A percentile compares a stretch with the other conserved stretches of the same genome.
phyloP scores from a whole-genome alignment of 2,329 filamentous ascomycete species.

The Plenodomus lindquistii region DNA sequence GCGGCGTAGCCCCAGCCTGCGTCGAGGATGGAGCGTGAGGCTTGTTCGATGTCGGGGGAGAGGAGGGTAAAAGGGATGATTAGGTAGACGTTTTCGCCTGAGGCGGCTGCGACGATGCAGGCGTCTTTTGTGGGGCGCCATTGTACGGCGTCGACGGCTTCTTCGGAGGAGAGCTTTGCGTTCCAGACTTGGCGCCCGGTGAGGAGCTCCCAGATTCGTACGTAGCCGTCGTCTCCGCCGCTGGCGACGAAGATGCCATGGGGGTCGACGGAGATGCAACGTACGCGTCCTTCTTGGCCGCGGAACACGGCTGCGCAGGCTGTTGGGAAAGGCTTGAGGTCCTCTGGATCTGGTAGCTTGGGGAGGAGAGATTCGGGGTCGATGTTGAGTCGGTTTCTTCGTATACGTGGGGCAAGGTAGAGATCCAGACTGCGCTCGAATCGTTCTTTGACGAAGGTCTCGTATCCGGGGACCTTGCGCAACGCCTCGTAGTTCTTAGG shows the following conservation, averaged over 20 bases:
- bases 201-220: constrained; percentile 85
- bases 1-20: constrained; percentile 94
- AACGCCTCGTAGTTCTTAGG: constrained; percentile 81
- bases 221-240: constrained; percentile 91
- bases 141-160: constrained; percentile 81
- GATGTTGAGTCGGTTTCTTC: constrained; percentile 94
- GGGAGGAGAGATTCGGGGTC: constrained; percentile 91
- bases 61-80: constrained; percentile 70
- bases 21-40: constrained; percentile 77
- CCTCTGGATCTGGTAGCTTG: constrained; percentile 89
- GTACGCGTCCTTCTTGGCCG: constrained; percentile 86
- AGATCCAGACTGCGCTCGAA: constrained; percentile 95
- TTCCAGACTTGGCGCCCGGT: constrained; percentile 89
- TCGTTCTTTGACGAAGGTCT: constrained; percentile 87
- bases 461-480: constrained; percentile 90
- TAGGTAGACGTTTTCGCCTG: constrained; percentile 83
- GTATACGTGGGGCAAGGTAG: constrained; percentile 88
- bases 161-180: constrained; percentile 73
- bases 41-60: constrained; percentile 72
- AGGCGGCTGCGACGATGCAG: constrained; percentile 79
- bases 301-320: constrained; percentile 83
- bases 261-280: constrained; percentile 82
- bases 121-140: constrained; percentile 87
- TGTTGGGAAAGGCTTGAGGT: constrained; percentile 93
- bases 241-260: constrained; percentile 84